Conservation (phyloP, 441 rosid species). For the Erodium trifolium region DNA sequence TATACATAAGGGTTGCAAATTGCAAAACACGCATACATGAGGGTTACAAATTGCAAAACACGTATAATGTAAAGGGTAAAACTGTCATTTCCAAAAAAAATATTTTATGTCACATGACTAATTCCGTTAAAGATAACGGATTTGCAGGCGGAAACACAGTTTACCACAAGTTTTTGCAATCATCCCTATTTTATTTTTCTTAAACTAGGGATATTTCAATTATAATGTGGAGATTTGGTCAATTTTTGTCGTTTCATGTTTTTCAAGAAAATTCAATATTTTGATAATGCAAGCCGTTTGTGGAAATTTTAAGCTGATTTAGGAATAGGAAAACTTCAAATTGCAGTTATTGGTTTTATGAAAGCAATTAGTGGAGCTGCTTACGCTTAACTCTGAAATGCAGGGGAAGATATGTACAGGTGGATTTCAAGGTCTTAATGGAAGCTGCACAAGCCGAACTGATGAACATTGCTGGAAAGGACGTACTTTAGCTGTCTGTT, state of each 20-base stretch:
- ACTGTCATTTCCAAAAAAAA: no score
- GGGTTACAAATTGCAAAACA: no score
- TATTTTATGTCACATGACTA: no score
- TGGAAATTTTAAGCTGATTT: neutral
- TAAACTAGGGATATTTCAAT: no score
- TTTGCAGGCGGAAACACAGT: neutral
- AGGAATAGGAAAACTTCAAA: neutral
- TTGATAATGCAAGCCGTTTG: neutral
- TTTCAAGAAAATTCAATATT: neutral
- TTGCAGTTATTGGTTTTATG: neutral
- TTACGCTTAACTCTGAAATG: constrained; percentile 18
- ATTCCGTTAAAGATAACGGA: neutral
- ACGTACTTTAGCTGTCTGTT: constrained; percentile 29
- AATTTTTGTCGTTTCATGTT: neutral
- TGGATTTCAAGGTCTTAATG: constrained; percentile 61
- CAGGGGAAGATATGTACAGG: constrained; percentile 73
- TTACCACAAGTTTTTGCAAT: no score
- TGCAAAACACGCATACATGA: no score
- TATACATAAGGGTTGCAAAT: no score
- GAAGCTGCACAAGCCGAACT: constrained; percentile 81
- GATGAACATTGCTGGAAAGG: constrained; percentile 49
- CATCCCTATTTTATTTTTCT: no score
- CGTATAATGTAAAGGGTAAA: no score
- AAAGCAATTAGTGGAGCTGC: constrained; percentile 8
- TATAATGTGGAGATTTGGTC: no score